Conservation (phyloP, 2,329 filamentous ascomycete genomes). For the Neonectria sp. region DNA sequence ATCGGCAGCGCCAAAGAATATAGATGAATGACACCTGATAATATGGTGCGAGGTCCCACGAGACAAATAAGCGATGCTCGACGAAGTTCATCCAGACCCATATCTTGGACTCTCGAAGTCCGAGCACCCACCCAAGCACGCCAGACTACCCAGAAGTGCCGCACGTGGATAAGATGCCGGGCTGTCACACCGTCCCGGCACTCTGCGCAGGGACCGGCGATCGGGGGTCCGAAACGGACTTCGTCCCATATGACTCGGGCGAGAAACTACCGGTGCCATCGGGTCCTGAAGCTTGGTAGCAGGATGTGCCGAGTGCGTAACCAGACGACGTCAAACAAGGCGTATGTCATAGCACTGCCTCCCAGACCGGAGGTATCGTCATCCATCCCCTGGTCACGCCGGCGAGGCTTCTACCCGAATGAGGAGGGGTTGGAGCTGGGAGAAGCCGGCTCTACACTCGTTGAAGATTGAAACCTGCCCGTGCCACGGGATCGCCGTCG, state of each 20-base stretch:
- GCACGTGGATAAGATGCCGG: constrained; percentile 20
- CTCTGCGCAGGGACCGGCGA: constrained; percentile 19
- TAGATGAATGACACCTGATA: not conserved
- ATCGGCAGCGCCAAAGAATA: constrained; percentile 6
- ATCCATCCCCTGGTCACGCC: constrained; percentile 8
- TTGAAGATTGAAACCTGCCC: constrained; percentile 1
- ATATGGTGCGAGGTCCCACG: constrained; percentile 1
- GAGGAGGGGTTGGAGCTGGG: constrained; percentile 4
- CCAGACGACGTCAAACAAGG: not conserved
- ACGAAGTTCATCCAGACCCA: not conserved
- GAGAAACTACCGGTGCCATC: not conserved
- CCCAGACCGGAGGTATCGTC: constrained; percentile 7
- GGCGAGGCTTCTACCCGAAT: constrained; percentile 16
- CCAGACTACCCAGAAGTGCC: not conserved
- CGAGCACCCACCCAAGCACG: constrained; percentile 11
- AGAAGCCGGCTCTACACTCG: constrained; percentile 6
- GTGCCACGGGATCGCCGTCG: constrained; percentile 19
- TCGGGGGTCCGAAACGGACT: constrained; percentile 6
- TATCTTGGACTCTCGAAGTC: constrained; percentile 14
- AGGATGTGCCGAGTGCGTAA: not conserved
- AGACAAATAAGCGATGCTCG: not conserved
- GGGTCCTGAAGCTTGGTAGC: constrained; percentile 13
- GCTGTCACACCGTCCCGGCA: not conserved
- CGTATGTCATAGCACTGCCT: constrained; percentile 7
- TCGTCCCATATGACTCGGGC: constrained; percentile 4